A percentile compares a stretch with the other conserved stretches of the same genome.
These are phyloP conservation scores for Infundibulicybe gibba DNA, from an alignment of 768 basidiomycete genomes.

Conservation along the genomic window DNA sequence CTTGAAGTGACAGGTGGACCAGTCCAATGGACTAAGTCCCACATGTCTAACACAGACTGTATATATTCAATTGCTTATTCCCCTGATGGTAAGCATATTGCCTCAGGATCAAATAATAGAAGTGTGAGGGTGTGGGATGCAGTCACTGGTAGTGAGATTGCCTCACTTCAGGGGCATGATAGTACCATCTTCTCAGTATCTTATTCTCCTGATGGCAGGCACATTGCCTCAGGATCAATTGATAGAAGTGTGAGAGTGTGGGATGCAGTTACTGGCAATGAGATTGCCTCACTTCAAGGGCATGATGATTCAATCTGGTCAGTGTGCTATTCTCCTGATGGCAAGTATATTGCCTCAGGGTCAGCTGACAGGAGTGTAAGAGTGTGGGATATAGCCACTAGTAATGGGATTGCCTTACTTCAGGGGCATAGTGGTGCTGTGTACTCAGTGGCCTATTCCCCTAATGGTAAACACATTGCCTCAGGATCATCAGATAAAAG, in stretches of 20 bases:
- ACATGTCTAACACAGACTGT: too few species aligned
- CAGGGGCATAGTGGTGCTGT: not conserved
- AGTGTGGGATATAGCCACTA: not conserved
- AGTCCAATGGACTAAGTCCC: too few species aligned
- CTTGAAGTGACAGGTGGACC: too few species aligned
- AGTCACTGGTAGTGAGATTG: too few species aligned
- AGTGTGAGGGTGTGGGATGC: too few species aligned
- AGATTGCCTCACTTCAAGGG: not conserved
- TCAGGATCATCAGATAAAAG: conserved; percentile 15
- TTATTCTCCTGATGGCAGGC: conserved; percentile 12
- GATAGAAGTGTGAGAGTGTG: conserved; percentile 22
- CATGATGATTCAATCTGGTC: not conserved
- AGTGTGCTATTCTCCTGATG: conserved; percentile 12
- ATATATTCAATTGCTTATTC: too few species aligned
- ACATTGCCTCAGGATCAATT: conserved; percentile 17
- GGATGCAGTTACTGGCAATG: conserved; percentile 14
- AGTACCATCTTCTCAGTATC: conserved; percentile 14
- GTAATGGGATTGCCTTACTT: not conserved
- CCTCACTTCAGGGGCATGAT: conserved; percentile 12
- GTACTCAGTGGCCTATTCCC: not conserved
- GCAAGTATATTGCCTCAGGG: conserved; percentile 2
- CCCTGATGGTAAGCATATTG: too few species aligned
- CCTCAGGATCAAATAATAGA: too few species aligned
- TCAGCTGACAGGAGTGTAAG: not conserved
- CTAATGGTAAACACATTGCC: conserved; percentile 17